A percentile compares a stretch with the other conserved stretches of the same genome.
Conservation (phyloP, 2,329 filamentous ascomycete species). For the Elsinoe ampelina region DNA sequence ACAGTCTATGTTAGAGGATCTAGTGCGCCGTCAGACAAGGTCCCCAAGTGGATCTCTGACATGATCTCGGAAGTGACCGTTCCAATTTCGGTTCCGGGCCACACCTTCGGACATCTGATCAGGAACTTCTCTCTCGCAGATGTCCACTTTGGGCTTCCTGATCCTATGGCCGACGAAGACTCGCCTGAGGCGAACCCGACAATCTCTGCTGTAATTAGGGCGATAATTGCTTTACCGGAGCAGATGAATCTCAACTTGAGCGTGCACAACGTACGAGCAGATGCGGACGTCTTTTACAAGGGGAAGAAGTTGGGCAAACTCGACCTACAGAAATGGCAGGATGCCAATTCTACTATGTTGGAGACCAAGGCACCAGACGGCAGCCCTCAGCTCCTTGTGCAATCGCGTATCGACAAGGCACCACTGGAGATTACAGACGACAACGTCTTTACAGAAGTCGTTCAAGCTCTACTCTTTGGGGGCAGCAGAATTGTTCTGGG, state of each 20-base stretch:
- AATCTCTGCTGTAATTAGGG: slow-evolving; percentile 74
- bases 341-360: slow-evolving; percentile 67
- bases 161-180: slow-evolving; percentile 66
- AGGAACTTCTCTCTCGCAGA: slow-evolving; percentile 79
- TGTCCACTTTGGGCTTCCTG: slow-evolving; percentile 77
- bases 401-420: slow-evolving; percentile 66
- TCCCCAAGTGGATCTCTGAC: slow-evolving; percentile 74
- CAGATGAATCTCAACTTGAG: slow-evolving; percentile 81
- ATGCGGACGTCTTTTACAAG: slow-evolving; percentile 72
- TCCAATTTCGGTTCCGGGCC: slow-evolving; percentile 74
- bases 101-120: slow-evolving; percentile 71
- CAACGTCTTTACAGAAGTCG: slow-evolving; percentile 66
- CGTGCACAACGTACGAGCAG: slow-evolving; percentile 66
- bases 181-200: slow-evolving; percentile 64
- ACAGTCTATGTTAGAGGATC: slow-evolving; percentile 78
- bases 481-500: slow-evolving; percentile 58
- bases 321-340: slow-evolving; percentile 72
- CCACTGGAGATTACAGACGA: slow-evolving; percentile 76
- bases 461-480: slow-evolving; percentile 73
- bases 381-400: slow-evolving; percentile 58
- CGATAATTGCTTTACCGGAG: slow-evolving; percentile 66
- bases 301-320: slow-evolving; percentile 70
- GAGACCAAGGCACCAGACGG: slow-evolving; percentile 44
- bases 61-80: slow-evolving; percentile 74
- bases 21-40: slow-evolving; percentile 52